phyloP scores from a whole-genome alignment of 768 basidiomycete species.

The Suillus variegatus region DNA sequence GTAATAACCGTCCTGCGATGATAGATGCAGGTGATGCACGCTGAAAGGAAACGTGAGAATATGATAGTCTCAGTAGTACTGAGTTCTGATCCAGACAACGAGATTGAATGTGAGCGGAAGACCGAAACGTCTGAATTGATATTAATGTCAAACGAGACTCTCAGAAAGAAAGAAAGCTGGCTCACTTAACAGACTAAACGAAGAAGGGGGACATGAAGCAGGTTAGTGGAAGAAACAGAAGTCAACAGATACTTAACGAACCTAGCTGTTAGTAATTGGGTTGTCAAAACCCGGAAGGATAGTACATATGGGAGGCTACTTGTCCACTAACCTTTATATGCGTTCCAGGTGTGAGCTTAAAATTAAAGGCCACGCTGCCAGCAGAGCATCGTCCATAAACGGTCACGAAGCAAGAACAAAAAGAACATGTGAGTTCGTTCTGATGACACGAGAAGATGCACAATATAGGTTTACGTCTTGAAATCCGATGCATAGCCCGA shows the following conservation, averaged over 20 bases:
- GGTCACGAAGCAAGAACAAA: conserved; percentile 37
- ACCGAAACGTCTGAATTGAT: conserved; percentile 11
- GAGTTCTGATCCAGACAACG: conserved; percentile 27
- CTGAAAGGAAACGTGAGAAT: conserved; percentile 25
- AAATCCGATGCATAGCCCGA: not conserved
- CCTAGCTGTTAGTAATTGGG: conserved; percentile 34
- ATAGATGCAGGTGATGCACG: conserved; percentile 22
- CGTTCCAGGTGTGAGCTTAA: not conserved
- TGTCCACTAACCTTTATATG: not conserved
- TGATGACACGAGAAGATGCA: not conserved
- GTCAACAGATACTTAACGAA: conserved; percentile 10
- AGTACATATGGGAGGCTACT: not conserved
- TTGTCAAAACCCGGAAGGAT: conserved; percentile 38
- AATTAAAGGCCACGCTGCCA: conserved; percentile 19
- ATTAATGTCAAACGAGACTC: not conserved
- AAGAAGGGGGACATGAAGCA: conserved; percentile 8
- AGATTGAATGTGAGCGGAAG: conserved; percentile 20
- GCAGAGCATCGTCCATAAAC: conserved; percentile 3
- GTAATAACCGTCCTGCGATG: conserved; percentile 33
- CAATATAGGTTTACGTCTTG: not conserved
- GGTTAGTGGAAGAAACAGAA: conserved; percentile 15
- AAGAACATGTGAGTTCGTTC: conserved; percentile 10
- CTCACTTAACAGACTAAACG: conserved; percentile 27
- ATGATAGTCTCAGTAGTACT: conserved; percentile 18
- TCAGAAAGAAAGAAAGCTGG: conserved; percentile 1